Evolutionary conservation across 2,329 filamentous ascomycete genomes (phyloP).

Genomic region (Monascus ruber): DNA sequence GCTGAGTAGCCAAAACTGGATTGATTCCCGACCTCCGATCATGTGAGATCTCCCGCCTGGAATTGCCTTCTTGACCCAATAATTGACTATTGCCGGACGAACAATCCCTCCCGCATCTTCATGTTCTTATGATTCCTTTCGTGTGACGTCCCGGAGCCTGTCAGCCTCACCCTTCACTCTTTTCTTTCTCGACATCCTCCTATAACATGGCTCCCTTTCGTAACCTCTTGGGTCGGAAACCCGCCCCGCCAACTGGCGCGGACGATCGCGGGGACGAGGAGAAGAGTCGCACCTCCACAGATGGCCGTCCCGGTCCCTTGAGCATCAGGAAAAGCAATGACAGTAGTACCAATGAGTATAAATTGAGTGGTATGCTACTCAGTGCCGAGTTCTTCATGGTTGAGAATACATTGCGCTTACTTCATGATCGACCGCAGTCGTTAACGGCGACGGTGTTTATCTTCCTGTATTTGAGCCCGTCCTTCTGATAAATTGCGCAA

Average conservation of each 20-base stretch:
- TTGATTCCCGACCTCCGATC: constrained; percentile 11
- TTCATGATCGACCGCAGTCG: constrained; percentile 49
- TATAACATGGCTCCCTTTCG: constrained; percentile 54
- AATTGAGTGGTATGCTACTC: constrained; percentile 58
- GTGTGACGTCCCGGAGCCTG: too few relatives aligned
- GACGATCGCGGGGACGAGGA: constrained; percentile 40
- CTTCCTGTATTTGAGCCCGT: constrained; percentile 57
- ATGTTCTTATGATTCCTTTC: too few relatives aligned
- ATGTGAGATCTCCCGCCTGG: constrained; percentile 10
- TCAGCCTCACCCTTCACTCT: not conserved
- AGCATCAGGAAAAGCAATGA: constrained; percentile 51
- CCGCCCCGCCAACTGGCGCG: constrained; percentile 31
- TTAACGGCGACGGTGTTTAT: constrained; percentile 91
- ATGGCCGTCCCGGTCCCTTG: constrained; percentile 37
- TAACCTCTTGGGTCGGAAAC: constrained; percentile 57
- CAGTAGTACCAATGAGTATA: constrained; percentile 63
- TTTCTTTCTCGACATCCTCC: not conserved
- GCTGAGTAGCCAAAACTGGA: constrained; percentile 2
- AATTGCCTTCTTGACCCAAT: not conserved
- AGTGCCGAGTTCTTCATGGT: too few relatives aligned
- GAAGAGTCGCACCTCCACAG: constrained; percentile 36
- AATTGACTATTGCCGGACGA: not conserved
- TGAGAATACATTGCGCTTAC: constrained; percentile 3
- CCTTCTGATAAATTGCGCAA: not conserved
- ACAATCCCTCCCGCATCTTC: too few relatives aligned